phyloP scores from a whole-genome alignment of 371 early-diverging fungal species.

The Mucor piriformis region DNA sequence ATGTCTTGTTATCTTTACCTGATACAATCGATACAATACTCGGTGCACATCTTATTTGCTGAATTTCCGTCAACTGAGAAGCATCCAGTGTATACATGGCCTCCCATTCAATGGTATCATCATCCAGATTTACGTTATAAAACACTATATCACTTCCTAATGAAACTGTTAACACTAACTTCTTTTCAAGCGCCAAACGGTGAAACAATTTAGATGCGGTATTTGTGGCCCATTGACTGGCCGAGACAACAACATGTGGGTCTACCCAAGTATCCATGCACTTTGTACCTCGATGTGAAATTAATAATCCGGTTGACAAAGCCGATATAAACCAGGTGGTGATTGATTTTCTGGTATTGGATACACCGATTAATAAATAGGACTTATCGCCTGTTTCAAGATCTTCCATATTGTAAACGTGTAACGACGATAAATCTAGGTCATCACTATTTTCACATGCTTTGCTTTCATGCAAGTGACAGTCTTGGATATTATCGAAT shows the following conservation, averaged over 20 bases:
- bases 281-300: conserved; percentile 11
- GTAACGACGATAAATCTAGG: conserved; percentile 29
- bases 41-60: conserved; percentile 18
- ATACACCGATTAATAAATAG: conserved; percentile 33
- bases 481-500: conserved; percentile 30
- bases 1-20: conserved; percentile 9
- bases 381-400: conserved; percentile 9
- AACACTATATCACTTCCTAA: conserved; percentile 15
- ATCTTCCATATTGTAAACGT: conserved; percentile 32
- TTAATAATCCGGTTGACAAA: neutral
- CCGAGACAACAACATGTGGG: conserved; percentile 7
- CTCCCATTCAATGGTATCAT: conserved; percentile 23
- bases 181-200: conserved; percentile 7
- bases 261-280: conserved; percentile 12
- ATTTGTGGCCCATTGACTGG: conserved; percentile 28
- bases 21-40: conserved; percentile 22
- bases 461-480: conserved; percentile 35
- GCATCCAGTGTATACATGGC: conserved; percentile 29
- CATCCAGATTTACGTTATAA: conserved; percentile 14
- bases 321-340: conserved; percentile 31
- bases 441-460: neutral
- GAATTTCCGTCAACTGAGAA: neutral
- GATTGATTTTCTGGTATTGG: conserved; percentile 10
- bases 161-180: conserved; percentile 7
- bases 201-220: conserved; percentile 29